Percentiles rank a stretch among this genome's conserved stretches.
phyloP scores from a whole-genome alignment of 345 rosid species.

The Sisymbrium irio region DNA sequence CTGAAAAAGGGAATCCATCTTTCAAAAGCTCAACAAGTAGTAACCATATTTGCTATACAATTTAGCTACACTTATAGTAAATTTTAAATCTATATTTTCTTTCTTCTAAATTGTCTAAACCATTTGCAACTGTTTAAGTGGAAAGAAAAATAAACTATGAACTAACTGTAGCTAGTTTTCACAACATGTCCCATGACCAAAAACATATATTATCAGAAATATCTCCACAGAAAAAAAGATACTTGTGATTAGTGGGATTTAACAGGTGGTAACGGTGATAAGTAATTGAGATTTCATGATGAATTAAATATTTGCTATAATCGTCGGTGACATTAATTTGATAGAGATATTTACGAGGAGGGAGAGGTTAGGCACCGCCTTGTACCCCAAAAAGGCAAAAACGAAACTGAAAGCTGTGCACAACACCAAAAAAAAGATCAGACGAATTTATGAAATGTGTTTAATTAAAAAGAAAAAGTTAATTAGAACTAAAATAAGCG shows the following conservation, averaged over 20 bases:
- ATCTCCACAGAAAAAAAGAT: not conserved
- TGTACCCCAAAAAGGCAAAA: slow-evolving; percentile 9
- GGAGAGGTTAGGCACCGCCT: slow-evolving; percentile 26
- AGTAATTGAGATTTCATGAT: not conserved
- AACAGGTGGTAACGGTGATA: not conserved
- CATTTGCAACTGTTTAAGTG: not conserved
- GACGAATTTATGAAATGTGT: not conserved
- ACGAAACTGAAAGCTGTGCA: slow-evolving; percentile 12
- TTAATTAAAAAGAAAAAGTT: not conserved
- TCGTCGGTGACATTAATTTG: slow-evolving; percentile 15
- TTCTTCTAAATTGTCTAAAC: not conserved
- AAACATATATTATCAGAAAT: not conserved
- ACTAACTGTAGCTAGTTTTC: not conserved
- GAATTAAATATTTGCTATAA: not conserved
- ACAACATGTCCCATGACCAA: not conserved
- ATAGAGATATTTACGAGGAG: slow-evolving; percentile 16
- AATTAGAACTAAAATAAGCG: not conserved
- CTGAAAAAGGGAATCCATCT: slow-evolving; percentile 1
- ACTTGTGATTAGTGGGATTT: not conserved
- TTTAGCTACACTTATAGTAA: not conserved
- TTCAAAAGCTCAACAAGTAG: too few species aligned
- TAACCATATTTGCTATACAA: not conserved
- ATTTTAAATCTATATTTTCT: not conserved
- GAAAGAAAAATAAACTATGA: not conserved
- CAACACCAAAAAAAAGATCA: not conserved